Base-by-base conservation (phyloP, 2,329 filamentous ascomycete genomes). In the Rachicladosporium sp. region DNA sequence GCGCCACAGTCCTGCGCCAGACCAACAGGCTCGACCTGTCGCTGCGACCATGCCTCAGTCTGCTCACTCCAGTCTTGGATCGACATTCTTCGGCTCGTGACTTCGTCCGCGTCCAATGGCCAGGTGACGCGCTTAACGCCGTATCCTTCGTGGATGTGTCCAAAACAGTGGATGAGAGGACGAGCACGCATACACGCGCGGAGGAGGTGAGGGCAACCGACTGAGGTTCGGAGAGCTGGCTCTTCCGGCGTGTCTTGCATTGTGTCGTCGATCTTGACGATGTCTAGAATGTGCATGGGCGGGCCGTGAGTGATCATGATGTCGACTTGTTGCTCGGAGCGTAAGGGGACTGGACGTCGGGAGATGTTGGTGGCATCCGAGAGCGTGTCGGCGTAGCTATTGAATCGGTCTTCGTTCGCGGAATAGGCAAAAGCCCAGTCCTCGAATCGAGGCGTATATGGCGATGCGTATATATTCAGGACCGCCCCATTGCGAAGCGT, bases 231-330 rank as follows among this genome's bases (percentile, higher is more conserved):
- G 23, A 27, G 23, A 27, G 23, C 23, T 7, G 23, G 23, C 2
- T 8, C 7, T 27, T 7, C 23, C 2, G 23, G 23, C 23, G 4
- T 27, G 23, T 27, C 23, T 27, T 27, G 23, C 23, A 27, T 27
- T 27, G 23, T 27, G 23, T 27, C 49, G 15, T 59, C 51, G 2
- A 52, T 52, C 1, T 48, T 46, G 0, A 30, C 44, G 1, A 58
- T 61, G 11, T 80, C 76, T 2, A 76, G 57, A 2, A 71, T 53
- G 0, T 61, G 62, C 13, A 58, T 52, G 0, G 76, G 74, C 2
- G 76, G 76, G 1, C 75, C 75, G 49, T 80, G 76, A 0, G 76
- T 79, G 50, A 79, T 64, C 46, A 78, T 61, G 6, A 80, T 62
- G 51, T 79, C 74, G 15, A 75, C 53, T 6, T 45, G 49, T 0